Evolutionary conservation across 2,329 filamentous ascomycete species (phyloP).

Genomic region (Coniochaeta sp.): DNA sequence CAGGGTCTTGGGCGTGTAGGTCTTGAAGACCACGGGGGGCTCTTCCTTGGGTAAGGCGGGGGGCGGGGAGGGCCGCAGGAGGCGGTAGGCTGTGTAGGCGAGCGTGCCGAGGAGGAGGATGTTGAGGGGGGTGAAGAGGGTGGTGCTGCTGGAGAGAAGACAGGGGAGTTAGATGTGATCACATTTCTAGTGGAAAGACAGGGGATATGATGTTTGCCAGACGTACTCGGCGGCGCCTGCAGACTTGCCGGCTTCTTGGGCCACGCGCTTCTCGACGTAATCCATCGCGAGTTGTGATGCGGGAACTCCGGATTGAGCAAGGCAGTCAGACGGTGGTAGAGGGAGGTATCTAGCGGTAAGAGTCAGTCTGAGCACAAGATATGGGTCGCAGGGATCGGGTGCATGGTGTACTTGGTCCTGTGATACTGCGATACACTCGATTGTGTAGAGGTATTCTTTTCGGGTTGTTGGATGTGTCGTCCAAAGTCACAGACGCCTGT

Average conservation of each 20-base stretch:
- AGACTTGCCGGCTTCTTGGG: slow-evolving; percentile 42
- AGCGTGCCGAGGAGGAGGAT: slow-evolving; percentile 48
- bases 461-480: neutral
- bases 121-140: slow-evolving; percentile 56
- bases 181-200: too few relatives aligned
- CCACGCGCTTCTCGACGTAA: slow-evolving; percentile 49
- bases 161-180: too few relatives aligned
- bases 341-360: neutral
- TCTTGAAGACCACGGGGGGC: slow-evolving; percentile 55
- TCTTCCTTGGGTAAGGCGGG: slow-evolving; percentile 42
- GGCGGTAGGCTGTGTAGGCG: slow-evolving; percentile 50
- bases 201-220: neutral
- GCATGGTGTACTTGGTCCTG: neutral
- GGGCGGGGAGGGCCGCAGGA: slow-evolving; percentile 42
- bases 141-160: slow-evolving; percentile 15
- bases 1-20: slow-evolving; percentile 73
- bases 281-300: slow-evolving; percentile 34
- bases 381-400: neutral
- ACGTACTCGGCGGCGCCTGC: slow-evolving; percentile 23
- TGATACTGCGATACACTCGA: neutral
- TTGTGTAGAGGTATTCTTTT: neutral
- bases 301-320: neutral
- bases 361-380: neutral
- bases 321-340: too few relatives aligned
- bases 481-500: neutral